These are phyloP conservation scores for Metschnikowia sp. DNA, from an alignment of 805 yeast species.

Conservation along the genomic window DNA sequence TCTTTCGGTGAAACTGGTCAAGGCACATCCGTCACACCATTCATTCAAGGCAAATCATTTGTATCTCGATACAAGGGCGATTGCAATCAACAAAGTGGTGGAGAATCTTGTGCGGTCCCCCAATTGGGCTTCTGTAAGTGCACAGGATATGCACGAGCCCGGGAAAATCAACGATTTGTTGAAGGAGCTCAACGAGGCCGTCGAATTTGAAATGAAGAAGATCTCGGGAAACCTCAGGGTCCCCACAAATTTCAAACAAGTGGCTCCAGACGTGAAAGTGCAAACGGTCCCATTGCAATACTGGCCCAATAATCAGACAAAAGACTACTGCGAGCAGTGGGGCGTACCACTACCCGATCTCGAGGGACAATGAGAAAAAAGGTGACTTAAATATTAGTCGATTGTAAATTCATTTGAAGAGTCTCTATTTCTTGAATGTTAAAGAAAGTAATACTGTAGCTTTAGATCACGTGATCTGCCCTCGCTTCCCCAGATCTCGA, in stretches of 20 bases:
- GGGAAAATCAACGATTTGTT: slow-evolving; percentile 15
- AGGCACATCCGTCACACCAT: slow-evolving; percentile 11
- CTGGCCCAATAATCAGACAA: slow-evolving; percentile 39
- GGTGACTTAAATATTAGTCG: neutral
- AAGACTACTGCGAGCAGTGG: slow-evolving; percentile 28
- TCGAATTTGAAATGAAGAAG: slow-evolving; percentile 18
- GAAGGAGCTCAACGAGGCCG: slow-evolving; percentile 19
- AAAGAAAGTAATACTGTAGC: neutral
- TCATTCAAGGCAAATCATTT: slow-evolving; percentile 15
- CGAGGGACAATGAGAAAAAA: slow-evolving; percentile 4
- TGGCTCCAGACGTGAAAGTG: slow-evolving; percentile 23
- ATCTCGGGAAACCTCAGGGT: slow-evolving; percentile 16
- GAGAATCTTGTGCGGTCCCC: slow-evolving; percentile 22
- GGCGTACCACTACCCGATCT: slow-evolving; percentile 14
- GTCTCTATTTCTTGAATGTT: neutral
- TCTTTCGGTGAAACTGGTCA: slow-evolving; percentile 50
- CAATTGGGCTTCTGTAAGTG: slow-evolving; percentile 14
- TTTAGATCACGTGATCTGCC: neutral
- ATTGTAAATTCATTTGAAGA: neutral
- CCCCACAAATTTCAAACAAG: slow-evolving; percentile 23
- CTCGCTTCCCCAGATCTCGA: too few species aligned
- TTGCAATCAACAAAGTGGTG: slow-evolving; percentile 35
- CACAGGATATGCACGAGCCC: slow-evolving; percentile 13
- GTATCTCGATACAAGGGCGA: slow-evolving; percentile 29
- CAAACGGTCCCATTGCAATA: slow-evolving; percentile 22